Evolutionary conservation across 306 rosid genomes (phyloP).

Genomic region (Begonia masoniana): DNA sequence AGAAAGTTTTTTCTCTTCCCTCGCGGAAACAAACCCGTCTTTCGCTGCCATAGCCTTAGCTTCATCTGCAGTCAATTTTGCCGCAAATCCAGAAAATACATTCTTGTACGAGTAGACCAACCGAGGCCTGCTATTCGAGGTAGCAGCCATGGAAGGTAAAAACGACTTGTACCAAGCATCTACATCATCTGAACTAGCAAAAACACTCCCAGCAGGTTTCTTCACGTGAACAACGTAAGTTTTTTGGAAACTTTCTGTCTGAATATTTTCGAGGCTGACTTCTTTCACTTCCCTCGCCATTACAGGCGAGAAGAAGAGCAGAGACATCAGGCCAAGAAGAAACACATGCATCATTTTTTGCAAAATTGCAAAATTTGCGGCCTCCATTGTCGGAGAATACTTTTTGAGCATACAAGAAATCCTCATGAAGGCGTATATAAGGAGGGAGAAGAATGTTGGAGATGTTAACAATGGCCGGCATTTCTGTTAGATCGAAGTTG

Average conservation of each 20-base stretch:
- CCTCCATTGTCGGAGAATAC: neutral
- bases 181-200: slow-evolving; percentile 20
- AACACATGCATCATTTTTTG: neutral
- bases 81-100: slow-evolving; percentile 57
- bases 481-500: neutral
- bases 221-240: slow-evolving; percentile 46
- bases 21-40: slow-evolving; percentile 44
- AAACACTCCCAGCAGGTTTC: slow-evolving; percentile 23
- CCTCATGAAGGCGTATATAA: neutral
- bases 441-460: neutral
- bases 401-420: neutral
- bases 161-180: slow-evolving; percentile 46
- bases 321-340: neutral
- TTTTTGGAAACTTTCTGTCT: neutral
- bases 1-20: slow-evolving; percentile 15
- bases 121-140: slow-evolving; percentile 13
- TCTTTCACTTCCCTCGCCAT: neutral
- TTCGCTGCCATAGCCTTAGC: slow-evolving; percentile 25
- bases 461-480: neutral
- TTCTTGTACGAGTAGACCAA: slow-evolving; percentile 31
- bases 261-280: neutral
- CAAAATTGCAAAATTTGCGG: neutral
- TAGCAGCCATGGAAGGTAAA: slow-evolving; percentile 24
- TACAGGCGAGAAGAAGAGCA: neutral
- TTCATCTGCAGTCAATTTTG: slow-evolving; percentile 39